Evolutionary conservation across 345 rosid species (phyloP), one percentile per base, ranked within the genome.

Genomic region (Chamaenerion angustifolium): DNA sequence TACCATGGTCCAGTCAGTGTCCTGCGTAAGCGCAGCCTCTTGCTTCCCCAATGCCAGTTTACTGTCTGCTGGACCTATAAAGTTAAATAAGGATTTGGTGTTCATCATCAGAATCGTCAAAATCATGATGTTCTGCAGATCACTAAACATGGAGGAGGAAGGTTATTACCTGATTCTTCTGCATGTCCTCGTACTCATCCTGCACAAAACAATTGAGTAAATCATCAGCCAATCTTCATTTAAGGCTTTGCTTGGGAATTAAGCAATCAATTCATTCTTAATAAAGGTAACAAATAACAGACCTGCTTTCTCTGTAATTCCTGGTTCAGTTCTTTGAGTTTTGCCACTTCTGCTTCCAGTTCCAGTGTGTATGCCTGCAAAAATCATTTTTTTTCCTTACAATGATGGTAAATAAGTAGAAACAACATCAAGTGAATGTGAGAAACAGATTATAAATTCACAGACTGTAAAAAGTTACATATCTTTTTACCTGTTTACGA

Each of bases 1-100:
- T 77, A 88, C 96, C 95, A 88, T 4, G 96, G 96, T 56, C 95
- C 94, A 0, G 96, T 80, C 68, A 72, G 62, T 40, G 98, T 82
- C 77, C 98, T 73, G 59, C 88, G 76, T 79, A 92, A 66, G 75
- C 95, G 74, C 42, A 65, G 79, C 62, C 72, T 75, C 67, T 82
- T 80, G 46, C 68, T 67, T 58, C 87, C 80, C 76, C 75, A 61
- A 56, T 78, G 71, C 69, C 56, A 68, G 18, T 56, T 68, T 60
- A 68, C 55, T 56, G 40, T 62, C 69, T 75, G 71, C 45, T 54
- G 8, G 4, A 52, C 54, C 80, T 71, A 58, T 31, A n/a, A n/a
- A n/a, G n/a, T n/a, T n/a, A n/a, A n/a, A 16, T 16, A n/a, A 31
- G 37, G 37, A 31, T 31, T 3, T 31, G 37, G 16, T 46, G 49